Conservation (phyloP, 371 early-diverging fungal species). For the Mucor indicus region DNA sequence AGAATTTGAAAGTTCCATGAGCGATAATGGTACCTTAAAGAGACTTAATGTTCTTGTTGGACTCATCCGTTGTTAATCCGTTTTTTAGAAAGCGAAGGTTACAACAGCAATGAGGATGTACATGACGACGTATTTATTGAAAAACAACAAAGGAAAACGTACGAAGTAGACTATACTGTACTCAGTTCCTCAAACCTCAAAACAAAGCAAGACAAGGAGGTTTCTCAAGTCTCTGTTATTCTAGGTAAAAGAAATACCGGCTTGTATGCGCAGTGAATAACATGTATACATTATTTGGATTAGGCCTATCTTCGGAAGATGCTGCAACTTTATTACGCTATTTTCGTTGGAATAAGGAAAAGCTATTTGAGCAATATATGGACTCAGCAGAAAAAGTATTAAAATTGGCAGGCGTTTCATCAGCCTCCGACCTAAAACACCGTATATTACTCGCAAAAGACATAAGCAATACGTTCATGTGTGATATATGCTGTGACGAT, state of each 20-base stretch:
- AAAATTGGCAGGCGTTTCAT: slow-evolving; percentile 70
- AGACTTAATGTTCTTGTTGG: no score
- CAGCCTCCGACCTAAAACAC: slow-evolving; percentile 7
- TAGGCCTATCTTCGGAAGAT: slow-evolving; percentile 62
- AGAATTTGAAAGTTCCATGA: slow-evolving; percentile 33
- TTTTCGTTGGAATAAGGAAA: slow-evolving; percentile 93
- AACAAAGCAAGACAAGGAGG: slow-evolving; percentile 38
- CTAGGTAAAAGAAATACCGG: no score
- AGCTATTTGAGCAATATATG: slow-evolving; percentile 86
- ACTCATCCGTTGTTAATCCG: no score
- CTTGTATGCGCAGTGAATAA: no score
- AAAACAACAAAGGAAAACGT: slow-evolving; percentile 31
- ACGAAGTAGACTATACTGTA: slow-evolving; percentile 41
- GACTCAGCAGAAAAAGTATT: slow-evolving; percentile 71
- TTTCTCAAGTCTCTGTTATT: slow-evolving; percentile 40
- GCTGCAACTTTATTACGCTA: slow-evolving; percentile 70
- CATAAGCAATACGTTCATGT: no score
- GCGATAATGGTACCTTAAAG: slow-evolving; percentile 6
- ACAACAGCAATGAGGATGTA: slow-evolving; percentile 28
- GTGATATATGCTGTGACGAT: no score
- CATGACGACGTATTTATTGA: slow-evolving; percentile 34
- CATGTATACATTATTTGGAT: no score
- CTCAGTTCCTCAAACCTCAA: slow-evolving; percentile 22
- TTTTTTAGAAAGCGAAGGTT: slow-evolving; percentile 29
- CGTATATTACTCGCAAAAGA: slow-evolving; percentile 22